A percentile compares a stretch with the other conserved stretches of the same genome.
Evolutionary conservation across 352 stramenopile genomes (phyloP).

Genomic region (Pythium apleroticum): DNA sequence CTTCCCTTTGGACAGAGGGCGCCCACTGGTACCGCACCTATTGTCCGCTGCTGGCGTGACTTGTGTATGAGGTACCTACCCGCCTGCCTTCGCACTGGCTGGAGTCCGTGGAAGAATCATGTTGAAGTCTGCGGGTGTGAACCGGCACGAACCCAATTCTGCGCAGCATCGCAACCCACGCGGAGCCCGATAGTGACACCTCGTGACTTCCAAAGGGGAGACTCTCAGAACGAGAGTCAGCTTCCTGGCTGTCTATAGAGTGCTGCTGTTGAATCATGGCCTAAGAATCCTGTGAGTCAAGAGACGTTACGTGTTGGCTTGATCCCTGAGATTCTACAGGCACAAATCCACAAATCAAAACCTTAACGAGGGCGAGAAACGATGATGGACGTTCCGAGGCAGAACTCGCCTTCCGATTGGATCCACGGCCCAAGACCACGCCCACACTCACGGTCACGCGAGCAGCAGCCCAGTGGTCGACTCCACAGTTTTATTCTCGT

Average conservation of each 20-base stretch:
- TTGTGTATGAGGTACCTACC: too few species aligned
- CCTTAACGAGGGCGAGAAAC: not conserved
- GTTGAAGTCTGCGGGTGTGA: not conserved
- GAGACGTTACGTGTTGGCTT: too few species aligned
- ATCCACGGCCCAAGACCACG: not conserved
- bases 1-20: not conserved
- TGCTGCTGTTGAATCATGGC: too few species aligned
- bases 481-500: not conserved
- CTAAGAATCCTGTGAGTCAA: too few species aligned
- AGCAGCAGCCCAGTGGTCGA: too few species aligned
- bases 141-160: not conserved
- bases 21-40: not conserved
- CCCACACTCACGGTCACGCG: not conserved
- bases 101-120: not conserved
- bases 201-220: not conserved
- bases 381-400: not conserved
- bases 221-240: too few species aligned
- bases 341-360: not conserved
- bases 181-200: not conserved
- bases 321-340: not conserved
- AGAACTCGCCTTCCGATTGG: not conserved
- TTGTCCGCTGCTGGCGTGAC: too few species aligned
- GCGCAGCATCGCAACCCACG: not conserved
- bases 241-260: too few species aligned
- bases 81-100: too few species aligned